Conservation (phyloP, 768 basidiomycete genomes). For the Podaxis sp. region DNA sequence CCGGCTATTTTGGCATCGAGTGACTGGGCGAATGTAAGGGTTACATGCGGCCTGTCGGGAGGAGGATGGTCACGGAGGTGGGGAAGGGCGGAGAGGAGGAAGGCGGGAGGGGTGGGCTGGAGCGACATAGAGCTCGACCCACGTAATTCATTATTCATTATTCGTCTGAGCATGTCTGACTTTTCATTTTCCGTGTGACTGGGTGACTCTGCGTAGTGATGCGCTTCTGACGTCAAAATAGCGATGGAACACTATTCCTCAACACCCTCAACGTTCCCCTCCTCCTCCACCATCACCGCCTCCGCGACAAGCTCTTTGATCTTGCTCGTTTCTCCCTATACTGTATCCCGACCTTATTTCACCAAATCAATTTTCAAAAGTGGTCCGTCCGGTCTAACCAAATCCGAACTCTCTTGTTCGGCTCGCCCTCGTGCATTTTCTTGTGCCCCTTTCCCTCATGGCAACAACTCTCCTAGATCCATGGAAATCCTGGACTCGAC, state of each 20-base stretch:
- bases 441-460: background rate
- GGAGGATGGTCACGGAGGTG: constrained; percentile 18
- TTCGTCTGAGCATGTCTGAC: background rate
- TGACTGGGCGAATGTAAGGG: constrained; percentile 83
- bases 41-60: constrained; percentile 54
- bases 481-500: constrained; percentile 3
- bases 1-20: constrained; percentile 89
- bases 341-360: background rate
- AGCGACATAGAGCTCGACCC: background rate
- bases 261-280: background rate
- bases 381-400: background rate
- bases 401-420: background rate
- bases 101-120: constrained; percentile 1
- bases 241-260: too few relatives aligned
- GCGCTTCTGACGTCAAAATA: constrained; percentile 15
- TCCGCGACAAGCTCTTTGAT: too few relatives aligned
- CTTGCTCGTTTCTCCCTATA: too few relatives aligned
- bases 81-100: constrained; percentile 24
- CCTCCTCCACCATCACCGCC: background rate
- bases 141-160: background rate
- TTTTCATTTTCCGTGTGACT: background rate
- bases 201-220: background rate
- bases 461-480: background rate
- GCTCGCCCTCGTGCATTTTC: background rate
- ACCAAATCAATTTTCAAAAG: background rate